phyloP scores from a whole-genome alignment of 163 green algal species.

The Chlamydomonas reinhardtii region DNA sequence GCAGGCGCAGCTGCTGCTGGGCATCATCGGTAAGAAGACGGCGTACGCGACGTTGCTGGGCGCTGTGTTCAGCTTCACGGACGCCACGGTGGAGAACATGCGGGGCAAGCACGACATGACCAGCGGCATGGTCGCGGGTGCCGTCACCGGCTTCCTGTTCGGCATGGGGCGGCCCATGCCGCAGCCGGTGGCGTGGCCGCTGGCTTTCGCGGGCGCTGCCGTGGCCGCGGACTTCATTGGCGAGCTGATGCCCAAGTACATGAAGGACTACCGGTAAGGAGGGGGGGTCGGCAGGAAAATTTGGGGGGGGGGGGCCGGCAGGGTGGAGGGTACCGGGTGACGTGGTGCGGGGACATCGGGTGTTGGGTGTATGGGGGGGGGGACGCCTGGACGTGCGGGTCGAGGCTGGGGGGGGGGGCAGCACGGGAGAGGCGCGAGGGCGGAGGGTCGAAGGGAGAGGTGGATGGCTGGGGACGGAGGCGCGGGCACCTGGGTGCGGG shows the following conservation, averaged over 20 bases:
- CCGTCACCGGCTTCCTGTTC: slow-evolving; percentile 51
- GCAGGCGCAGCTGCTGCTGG: slow-evolving; percentile 47
- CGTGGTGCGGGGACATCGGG: too few relatives aligned
- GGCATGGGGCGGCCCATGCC: slow-evolving; percentile 49
- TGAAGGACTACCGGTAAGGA: slow-evolving; percentile 46
- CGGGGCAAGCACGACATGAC: slow-evolving; percentile 55
- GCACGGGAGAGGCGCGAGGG: too few relatives aligned
- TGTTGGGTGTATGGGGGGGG: too few relatives aligned
- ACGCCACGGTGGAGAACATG: slow-evolving; percentile 54
- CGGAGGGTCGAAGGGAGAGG: too few relatives aligned
- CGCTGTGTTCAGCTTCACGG: slow-evolving; percentile 54
- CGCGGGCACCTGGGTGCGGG: too few relatives aligned
- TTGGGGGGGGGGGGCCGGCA: neutral
- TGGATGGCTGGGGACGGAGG: too few relatives aligned
- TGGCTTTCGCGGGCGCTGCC: slow-evolving; percentile 45
- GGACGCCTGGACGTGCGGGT: too few relatives aligned
- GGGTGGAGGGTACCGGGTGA: neutral
- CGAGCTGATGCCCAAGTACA: slow-evolving; percentile 53
- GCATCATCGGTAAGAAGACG: slow-evolving; percentile 55
- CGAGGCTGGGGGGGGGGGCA: too few relatives aligned
- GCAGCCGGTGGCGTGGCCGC: slow-evolving; percentile 60
- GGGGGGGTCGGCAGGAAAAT: too few relatives aligned
- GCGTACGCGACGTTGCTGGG: slow-evolving; percentile 44
- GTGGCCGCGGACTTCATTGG: slow-evolving; percentile 48
- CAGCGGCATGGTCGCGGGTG: slow-evolving; percentile 53